Conservation (phyloP, 257 asterid species). For the Cynanchum wilfordii region DNA sequence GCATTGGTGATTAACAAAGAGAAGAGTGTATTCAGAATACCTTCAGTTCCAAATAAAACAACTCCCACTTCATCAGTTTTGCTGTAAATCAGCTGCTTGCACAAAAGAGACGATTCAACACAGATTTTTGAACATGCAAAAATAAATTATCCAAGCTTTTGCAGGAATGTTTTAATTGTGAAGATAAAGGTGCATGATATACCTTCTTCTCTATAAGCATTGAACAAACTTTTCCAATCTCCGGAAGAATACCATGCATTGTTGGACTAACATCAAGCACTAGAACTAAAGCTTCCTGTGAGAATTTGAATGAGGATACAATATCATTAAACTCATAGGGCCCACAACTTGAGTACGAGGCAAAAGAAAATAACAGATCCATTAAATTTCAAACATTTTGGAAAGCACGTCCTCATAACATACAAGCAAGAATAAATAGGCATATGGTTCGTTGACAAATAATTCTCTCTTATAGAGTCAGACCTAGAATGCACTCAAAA, state of each 20-base stretch:
- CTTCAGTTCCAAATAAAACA: constrained; percentile 76
- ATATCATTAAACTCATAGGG: not conserved
- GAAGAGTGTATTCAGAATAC: constrained; percentile 29
- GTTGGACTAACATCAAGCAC: constrained; percentile 91
- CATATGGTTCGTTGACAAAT: not conserved
- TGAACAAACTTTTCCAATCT: constrained; percentile 76
- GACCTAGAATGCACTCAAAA: not conserved
- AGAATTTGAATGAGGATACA: not conserved
- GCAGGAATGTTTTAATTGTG: not conserved
- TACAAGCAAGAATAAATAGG: not conserved
- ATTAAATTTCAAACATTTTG: not conserved
- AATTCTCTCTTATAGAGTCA: not conserved
- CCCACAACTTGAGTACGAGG: not conserved
- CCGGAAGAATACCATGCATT: constrained; percentile 75
- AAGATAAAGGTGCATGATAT: not conserved
- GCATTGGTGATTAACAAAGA: not conserved
- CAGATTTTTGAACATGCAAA: not conserved
- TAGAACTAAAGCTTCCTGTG: constrained; percentile 75
- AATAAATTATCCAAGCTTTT: not conserved
- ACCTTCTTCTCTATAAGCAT: constrained; percentile 88
- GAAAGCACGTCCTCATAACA: not conserved
- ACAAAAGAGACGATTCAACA: constrained; percentile 9
- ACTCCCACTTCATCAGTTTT: constrained; percentile 82
- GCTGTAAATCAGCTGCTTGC: constrained; percentile 63
- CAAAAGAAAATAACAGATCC: not conserved